Evolutionary conservation across 1,284 basidiomycete species (phyloP).

Genomic region (Papiliotrema nemorosa): DNA sequence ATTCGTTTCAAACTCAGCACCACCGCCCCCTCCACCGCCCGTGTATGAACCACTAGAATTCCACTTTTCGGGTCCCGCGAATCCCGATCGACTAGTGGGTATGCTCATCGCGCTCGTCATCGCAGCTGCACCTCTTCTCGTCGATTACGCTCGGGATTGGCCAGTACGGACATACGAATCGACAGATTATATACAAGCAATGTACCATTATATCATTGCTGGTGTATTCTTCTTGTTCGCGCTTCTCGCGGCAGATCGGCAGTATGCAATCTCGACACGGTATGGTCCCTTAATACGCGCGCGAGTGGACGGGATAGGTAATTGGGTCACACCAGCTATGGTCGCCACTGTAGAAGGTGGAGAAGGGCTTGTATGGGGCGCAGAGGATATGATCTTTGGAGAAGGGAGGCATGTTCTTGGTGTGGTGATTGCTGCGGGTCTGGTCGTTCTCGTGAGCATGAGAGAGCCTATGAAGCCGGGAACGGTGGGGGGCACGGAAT

Average conservation of each 20-base stretch:
- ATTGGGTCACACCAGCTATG: constrained; percentile 11
- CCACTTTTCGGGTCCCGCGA: constrained; percentile 19
- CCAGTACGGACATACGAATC: constrained; percentile 11
- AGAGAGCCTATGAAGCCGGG: not conserved
- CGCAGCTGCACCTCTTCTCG: constrained; percentile 16
- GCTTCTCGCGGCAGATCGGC: constrained; percentile 12
- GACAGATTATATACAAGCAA: constrained; percentile 18
- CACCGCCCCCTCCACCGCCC: constrained; percentile 8
- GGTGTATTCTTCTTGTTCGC: constrained; percentile 11
- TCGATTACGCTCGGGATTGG: constrained; percentile 21
- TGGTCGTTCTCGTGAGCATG: constrained; percentile 3
- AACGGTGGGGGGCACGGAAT: constrained; percentile 11
- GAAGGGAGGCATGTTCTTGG: constrained; percentile 23
- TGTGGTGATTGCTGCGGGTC: constrained; percentile 13
- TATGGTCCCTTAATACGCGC: constrained; percentile 8
- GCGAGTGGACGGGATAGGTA: constrained; percentile 4
- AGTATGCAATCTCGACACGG: constrained; percentile 16
- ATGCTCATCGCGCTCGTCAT: constrained; percentile 20
- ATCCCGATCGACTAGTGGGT: constrained; percentile 20
- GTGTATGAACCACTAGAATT: constrained; percentile 13
- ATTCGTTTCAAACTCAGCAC: not conserved
- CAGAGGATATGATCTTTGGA: constrained; percentile 29
- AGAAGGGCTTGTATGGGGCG: constrained; percentile 17
- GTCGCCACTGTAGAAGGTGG: constrained; percentile 14
- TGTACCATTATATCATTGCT: constrained; percentile 19